Percentiles rank a stretch among this genome's conserved stretches.
Evolutionary conservation across 192 early-diverging fungal genomes (phyloP).

Genomic region (Gryganskiella cystojenkinii): DNA sequence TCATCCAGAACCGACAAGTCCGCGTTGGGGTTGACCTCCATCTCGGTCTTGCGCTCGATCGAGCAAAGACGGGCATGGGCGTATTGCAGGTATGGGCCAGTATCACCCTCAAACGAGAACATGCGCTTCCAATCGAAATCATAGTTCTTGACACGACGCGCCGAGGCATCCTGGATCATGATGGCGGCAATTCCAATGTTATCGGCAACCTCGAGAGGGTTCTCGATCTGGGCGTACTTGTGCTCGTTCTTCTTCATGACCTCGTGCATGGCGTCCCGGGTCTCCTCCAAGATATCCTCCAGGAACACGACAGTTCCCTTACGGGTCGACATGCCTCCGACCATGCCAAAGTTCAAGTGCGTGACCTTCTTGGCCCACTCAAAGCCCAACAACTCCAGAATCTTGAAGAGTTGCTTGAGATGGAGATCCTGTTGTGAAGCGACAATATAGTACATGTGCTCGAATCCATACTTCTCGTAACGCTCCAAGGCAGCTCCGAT

Average conservation of each 20-base stretch:
- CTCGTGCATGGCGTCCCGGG: conserved; percentile 88
- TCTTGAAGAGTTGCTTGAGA: conserved; percentile 95
- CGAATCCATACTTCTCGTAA: conserved; percentile 87
- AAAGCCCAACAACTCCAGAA: conserved; percentile 82
- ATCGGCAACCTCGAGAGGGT: conserved; percentile 86
- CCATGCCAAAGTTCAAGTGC: conserved; percentile 96
- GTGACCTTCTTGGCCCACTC: conserved; percentile 86
- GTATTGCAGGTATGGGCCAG: conserved; percentile 99
- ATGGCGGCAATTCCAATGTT: conserved; percentile 93
- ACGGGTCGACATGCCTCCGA: conserved; percentile 95
- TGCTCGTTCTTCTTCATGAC: conserved; percentile 91
- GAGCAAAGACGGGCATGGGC: conserved; percentile 98
- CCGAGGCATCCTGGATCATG: conserved; percentile 91
- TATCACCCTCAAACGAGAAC: conserved; percentile 97
- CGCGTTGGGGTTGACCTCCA: conserved; percentile 68
- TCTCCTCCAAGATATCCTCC: conserved; percentile 91
- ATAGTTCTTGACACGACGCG: conserved; percentile 95
- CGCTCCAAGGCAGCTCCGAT: conserved; percentile 96
- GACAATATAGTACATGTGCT: conserved; percentile 94
- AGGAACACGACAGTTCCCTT: conserved; percentile 96
- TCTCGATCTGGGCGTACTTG: conserved; percentile 86
- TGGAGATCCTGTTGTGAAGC: conserved; percentile 92
- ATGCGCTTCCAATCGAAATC: conserved; percentile 92
- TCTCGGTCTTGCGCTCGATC: conserved; percentile 84
- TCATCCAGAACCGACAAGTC: conserved; percentile 80